Base-by-base conservation (phyloP, 306 rosid genomes). In the Carpinus fangiana region DNA sequence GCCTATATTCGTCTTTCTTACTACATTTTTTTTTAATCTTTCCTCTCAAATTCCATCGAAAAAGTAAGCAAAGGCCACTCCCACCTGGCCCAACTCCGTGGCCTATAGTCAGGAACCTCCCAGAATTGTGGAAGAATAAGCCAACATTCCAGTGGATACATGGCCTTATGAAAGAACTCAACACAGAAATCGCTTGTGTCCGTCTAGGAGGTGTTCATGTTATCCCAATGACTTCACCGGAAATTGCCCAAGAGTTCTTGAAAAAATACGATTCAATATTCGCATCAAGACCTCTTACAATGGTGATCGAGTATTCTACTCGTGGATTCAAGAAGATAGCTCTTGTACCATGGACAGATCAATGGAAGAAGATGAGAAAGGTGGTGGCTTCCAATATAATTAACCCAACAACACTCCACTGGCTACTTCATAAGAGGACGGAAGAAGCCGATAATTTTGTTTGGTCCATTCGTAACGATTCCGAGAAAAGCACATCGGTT, bases 21-120 rank as follows among this genome's bases (percentile, higher is more conserved):
- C 4, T 56, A 23, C 62, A 0, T 1, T 56, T 9, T 6, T 5
- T 56, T 23, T 9, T 20, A 10, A 18, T 56, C 31, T 56, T 56
- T 20, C 12, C 1, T 20, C 4, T 10, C 8, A 56, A 6, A 56
- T 2, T 8, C 31, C 9, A 18, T 21, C 2, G 12, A 20, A 56
- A 56, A n/a, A 56, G 12, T 7, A 3, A 8, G 26, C 61, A 74
- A 74, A 0, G 4, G 48, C 38, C 69, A 8, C 65, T 80, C 1
- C 86, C 90, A 1, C 86, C 90, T 0, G 84, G 86, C 21, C 86
- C 86, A 3, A 84, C 81, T 78, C 86, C 88, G 47, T 86, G 86
- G 86, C 84, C 86, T 26, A 70, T 87, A 21, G 73, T 84, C 2
- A 86, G 90, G 1, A 73, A 79, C n/a, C 70, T 87, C 8, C 88